Base-by-base conservation (phyloP, 1,139 yeast genomes). In the Geotrichum europaeum region DNA sequence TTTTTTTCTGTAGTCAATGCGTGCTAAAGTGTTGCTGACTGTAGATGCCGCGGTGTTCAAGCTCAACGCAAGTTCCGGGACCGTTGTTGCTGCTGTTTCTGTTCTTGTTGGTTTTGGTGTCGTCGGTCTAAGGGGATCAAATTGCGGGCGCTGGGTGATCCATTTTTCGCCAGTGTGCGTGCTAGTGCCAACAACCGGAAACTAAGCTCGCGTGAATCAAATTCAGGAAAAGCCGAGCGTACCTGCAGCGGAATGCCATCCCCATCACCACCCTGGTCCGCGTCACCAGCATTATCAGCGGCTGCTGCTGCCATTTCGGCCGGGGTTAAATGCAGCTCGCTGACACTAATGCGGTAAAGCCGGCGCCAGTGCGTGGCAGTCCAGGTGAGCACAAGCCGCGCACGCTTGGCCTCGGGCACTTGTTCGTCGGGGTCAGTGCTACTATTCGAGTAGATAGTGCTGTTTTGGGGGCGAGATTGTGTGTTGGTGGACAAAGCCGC, bases 321-420 rank as follows among this genome's bases (percentile, higher is more conserved):
- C 10, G 45, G 20, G 20, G 45, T 7, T n/a, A 40, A 12, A 7
- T 18, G 9, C 3, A 40, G 45, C 45, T 40, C 45, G 3, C 10
- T 3, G 7, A 40, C 45, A 9, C 10, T 4, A 6, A 40, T n/a
- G 22, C 25, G 54, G 54, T 56, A 28, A 5, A 56, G 45, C 32
- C 58, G 58, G 18, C 36, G 18, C 58, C 58, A 56, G 47, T 56
- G 58, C 18, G 51, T 6, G 22, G 58, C 43, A 10, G 45, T 43
- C 58, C 58, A 56, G 9, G 40, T 51, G 13, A 51, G 24, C 15
- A 43, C 55, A 22, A 56, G 51, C 13, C 55, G 20, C 13, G 45
- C 20, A 4, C 45, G 45, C 20, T 40, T 40, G 10, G 20, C 20
- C 5, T 40, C 20, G 45, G 20, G 45, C 20, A n/a, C 22, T 40